A percentile compares a stretch with the other conserved stretches of the same genome.
These are phyloP conservation scores for Fraxinus excelsior DNA, from an alignment of 257 asterid species.

Conservation along the genomic window DNA sequence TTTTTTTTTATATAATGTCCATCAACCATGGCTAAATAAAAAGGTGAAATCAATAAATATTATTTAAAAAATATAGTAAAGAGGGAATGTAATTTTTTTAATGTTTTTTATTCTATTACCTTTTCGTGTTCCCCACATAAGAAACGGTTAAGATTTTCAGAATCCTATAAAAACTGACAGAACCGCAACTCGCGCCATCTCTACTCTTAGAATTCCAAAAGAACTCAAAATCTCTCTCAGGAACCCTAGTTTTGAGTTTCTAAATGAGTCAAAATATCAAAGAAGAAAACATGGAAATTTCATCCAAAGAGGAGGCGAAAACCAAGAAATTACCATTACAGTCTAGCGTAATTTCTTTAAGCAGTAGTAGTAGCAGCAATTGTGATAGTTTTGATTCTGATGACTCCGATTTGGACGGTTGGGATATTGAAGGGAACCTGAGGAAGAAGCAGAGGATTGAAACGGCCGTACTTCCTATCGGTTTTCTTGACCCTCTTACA, in stretches of 20 bases:
- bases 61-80: too few relatives aligned
- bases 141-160: neutral
- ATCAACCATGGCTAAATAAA: too few relatives aligned
- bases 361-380: slow-evolving; percentile 25
- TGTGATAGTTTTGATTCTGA: neutral
- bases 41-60: too few relatives aligned
- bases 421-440: neutral
- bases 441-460: slow-evolving; percentile 42
- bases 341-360: slow-evolving; percentile 3
- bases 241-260: neutral
- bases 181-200: neutral
- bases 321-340: neutral
- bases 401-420: slow-evolving; percentile 11
- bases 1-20: too few relatives aligned
- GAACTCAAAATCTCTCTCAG: neutral
- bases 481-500: slow-evolving; percentile 69
- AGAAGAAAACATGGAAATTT: neutral
- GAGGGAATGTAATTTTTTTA: too few relatives aligned
- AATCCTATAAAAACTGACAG: neutral
- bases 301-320: neutral
- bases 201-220: neutral
- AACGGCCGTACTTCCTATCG: slow-evolving; percentile 43
- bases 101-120: neutral
- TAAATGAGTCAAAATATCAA: neutral
- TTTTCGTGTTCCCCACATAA: neutral